phyloP scores from a whole-genome alignment of 1,284 basidiomycete genomes.

The Ustilago shanxiensis region DNA sequence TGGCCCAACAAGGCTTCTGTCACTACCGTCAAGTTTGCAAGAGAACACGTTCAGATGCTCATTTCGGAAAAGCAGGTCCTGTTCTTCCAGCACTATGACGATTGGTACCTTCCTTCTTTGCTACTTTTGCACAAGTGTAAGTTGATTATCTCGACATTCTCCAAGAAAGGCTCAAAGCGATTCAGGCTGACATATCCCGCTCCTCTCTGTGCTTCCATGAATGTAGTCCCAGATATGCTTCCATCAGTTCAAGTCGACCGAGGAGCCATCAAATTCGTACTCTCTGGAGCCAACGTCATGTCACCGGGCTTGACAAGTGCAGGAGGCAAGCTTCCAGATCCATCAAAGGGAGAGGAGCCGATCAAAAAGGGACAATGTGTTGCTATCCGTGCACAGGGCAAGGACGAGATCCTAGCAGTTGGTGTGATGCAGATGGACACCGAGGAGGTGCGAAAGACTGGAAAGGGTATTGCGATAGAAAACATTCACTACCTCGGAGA shows the following conservation, averaged over 20 bases:
- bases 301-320: slow-evolving; percentile 89
- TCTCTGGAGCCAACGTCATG: slow-evolving; percentile 76
- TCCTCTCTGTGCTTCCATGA: too few relatives aligned
- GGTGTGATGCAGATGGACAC: slow-evolving; percentile 86
- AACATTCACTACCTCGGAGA: slow-evolving; percentile 82
- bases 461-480: slow-evolving; percentile 92
- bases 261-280: slow-evolving; percentile 96
- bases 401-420: slow-evolving; percentile 89
- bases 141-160: too few relatives aligned
- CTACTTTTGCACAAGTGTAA: slow-evolving; percentile 85
- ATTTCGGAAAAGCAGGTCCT: slow-evolving; percentile 86
- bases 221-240: slow-evolving; percentile 75
- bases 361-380: slow-evolving; percentile 81
- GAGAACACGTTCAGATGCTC: slow-evolving; percentile 94
- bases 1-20: slow-evolving; percentile 99
- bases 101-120: slow-evolving; percentile 88
- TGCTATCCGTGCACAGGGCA: slow-evolving; percentile 93
- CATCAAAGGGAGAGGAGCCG: slow-evolving; percentile 74
- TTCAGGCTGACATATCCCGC: too few relatives aligned
- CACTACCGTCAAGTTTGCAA: slow-evolving; percentile 88
- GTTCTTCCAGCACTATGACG: slow-evolving; percentile 98
- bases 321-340: slow-evolving; percentile 87
- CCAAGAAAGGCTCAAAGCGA: too few relatives aligned
- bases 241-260: slow-evolving; percentile 92
- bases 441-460: slow-evolving; percentile 88